Evolutionary conservation across 148 eudicot species (phyloP).

Genomic region (Silene latifolia): DNA sequence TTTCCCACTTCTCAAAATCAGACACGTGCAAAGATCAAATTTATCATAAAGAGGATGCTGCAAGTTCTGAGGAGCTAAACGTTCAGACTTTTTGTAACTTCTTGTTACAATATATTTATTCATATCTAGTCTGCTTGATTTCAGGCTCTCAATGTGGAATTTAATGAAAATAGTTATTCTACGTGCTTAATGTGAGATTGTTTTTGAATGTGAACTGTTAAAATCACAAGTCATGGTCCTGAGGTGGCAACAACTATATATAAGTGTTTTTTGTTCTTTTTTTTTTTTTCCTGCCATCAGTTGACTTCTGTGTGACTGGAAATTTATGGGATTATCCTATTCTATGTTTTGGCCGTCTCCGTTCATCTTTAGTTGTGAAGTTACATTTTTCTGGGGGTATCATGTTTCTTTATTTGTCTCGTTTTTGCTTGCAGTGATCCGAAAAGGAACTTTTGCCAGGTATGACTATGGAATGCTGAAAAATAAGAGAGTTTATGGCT

Average conservation of each 20-base stretch:
- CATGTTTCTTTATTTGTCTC: background rate
- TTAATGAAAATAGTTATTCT: background rate
- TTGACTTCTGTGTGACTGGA: background rate
- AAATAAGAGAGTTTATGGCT: conserved; percentile 60
- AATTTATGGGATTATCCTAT: background rate
- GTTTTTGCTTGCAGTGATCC: conserved; percentile 65
- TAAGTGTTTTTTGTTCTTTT: background rate
- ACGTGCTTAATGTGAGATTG: background rate
- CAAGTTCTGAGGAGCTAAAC: background rate
- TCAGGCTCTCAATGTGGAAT: background rate
- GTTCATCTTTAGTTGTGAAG: background rate
- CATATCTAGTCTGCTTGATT: background rate
- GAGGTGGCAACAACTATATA: background rate
- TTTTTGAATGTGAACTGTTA: background rate
- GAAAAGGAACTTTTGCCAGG: conserved; percentile 80
- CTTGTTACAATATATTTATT: background rate
- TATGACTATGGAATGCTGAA: conserved; percentile 80
- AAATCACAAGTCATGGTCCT: background rate
- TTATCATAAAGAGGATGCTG: background rate
- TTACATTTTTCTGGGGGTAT: background rate
- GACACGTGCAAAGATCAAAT: background rate
- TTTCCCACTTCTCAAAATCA: background rate
- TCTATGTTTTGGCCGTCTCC: background rate
- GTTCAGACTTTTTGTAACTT: background rate
- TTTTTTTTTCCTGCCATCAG: background rate